These are phyloP conservation scores for Cladophialophora carrionii DNA, from an alignment of 2,329 filamentous ascomycete species.

Conservation along the genomic window DNA sequence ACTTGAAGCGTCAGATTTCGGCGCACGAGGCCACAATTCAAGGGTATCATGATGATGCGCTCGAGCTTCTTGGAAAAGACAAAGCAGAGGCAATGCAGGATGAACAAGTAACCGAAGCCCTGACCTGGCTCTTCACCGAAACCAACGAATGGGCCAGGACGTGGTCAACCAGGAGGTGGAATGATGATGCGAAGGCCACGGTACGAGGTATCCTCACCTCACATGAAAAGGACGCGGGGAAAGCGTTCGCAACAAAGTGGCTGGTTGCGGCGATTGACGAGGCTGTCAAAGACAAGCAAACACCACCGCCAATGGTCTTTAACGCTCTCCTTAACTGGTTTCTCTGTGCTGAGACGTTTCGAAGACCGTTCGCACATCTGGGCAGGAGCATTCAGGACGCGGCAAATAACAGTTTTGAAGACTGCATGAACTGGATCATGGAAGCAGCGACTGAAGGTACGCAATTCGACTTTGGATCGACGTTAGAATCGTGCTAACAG, in stretches of 20 bases:
- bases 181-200: not conserved
- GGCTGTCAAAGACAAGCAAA: not conserved
- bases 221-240: not conserved
- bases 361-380: not conserved
- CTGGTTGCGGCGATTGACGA: not conserved
- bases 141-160: not conserved
- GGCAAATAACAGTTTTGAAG: not conserved
- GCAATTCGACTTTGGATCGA: not conserved
- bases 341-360: not conserved
- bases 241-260: not conserved
- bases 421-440: constrained; percentile 3
- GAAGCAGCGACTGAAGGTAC: not conserved
- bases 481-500: not conserved
- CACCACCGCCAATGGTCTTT: not conserved
- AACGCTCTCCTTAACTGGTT: not conserved
- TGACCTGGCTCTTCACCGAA: not conserved
- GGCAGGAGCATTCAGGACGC: not conserved
- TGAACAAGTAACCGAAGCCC: not conserved
- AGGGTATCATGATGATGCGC: not conserved
- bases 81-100: not conserved
- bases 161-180: not conserved
- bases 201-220: not conserved
- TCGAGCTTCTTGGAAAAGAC: not conserved
- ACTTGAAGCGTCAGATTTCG: not conserved
- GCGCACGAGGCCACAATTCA: not conserved